Evolutionary conservation across 805 yeast species (phyloP), one percentile per base, ranked within the genome.

Genomic region (Groenewaldozyma salmanticensis): DNA sequence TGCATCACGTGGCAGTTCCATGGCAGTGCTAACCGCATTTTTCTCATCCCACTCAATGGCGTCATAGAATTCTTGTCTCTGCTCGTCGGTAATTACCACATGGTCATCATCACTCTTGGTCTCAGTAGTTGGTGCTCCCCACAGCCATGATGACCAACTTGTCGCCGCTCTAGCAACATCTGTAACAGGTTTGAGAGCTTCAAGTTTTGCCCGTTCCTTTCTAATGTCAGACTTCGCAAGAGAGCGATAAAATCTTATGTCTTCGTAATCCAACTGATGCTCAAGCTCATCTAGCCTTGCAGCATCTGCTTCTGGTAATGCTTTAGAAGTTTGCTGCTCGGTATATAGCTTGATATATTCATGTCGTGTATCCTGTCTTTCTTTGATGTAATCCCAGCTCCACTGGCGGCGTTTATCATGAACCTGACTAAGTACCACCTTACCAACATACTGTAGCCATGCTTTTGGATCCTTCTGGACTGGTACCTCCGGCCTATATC

Each of bases 21-120:
- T 44, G 9, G 51, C 39, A 15, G 52, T 34, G 11, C 48, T 35
- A 4, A 53, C 45, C 1, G 79, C 64, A 21, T 75, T 76, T 1
- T 68, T 53, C 46, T 88, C 95, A 51, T 88, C 84, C 57, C 79
- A 88, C 47, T 88, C 99, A 48, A 92, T 88, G 0, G 96, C 94
- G 45, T 85, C 94, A 54, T 86, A 88, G 17, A 92, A 67, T 44
- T 94, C 98, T 54, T 85, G 72, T 47, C 84, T 71, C 54, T 92
- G 96, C 50, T 87, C 95, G 11, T 85, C 95, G 0, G 92, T 75
- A 58, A 92, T 72, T 4, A 67, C 65, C 21, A 78, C 57, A 2
- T 68, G 64, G 3, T 67, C 65, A 4, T 62, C 61, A 1, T 50
- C 44, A 2, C 52, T 53, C 2, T 39, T 39, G 19, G 49, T 42